phyloP scores from a whole-genome alignment of 2,329 filamentous ascomycete species.

The Colletotrichum melonis region DNA sequence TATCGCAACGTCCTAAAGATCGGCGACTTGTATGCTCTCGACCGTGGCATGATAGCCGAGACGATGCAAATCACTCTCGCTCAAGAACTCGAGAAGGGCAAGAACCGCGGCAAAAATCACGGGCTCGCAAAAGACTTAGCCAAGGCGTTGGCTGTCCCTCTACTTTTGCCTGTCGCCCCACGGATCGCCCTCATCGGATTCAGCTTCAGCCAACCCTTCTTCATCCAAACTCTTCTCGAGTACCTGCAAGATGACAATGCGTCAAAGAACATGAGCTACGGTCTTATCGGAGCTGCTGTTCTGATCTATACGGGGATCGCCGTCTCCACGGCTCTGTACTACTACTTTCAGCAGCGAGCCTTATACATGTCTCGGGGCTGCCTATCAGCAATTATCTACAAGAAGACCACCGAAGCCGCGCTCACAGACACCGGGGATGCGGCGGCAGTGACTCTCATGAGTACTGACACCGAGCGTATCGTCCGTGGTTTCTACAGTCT shows the following conservation, averaged over 20 bases:
- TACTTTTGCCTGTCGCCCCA: constrained; percentile 50
- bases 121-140: constrained; percentile 44
- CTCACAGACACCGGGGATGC: constrained; percentile 41
- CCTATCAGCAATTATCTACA: constrained; percentile 45
- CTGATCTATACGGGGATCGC: constrained; percentile 48
- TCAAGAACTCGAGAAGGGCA: constrained; percentile 29
- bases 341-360: constrained; percentile 44
- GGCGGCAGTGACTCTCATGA: constrained; percentile 52
- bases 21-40: constrained; percentile 47
- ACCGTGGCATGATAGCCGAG: constrained; percentile 41
- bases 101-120: constrained; percentile 34
- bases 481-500: constrained; percentile 42
- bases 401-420: constrained; percentile 44
- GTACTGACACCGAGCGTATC: constrained; percentile 50
- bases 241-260: constrained; percentile 44
- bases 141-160: constrained; percentile 44
- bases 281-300: constrained; percentile 46
- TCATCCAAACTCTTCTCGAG: constrained; percentile 51
- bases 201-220: constrained; percentile 55
- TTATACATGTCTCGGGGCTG: constrained; percentile 44
- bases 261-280: constrained; percentile 42
- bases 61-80: constrained; percentile 37
- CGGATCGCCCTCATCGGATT: constrained; percentile 52
- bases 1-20: constrained; percentile 45
- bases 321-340: constrained; percentile 46